Evolutionary conservation across 169 alveolate genomes (phyloP), one percentile per base, ranked within the genome.

Genomic region (Cryptosporidium meleagridis): DNA sequence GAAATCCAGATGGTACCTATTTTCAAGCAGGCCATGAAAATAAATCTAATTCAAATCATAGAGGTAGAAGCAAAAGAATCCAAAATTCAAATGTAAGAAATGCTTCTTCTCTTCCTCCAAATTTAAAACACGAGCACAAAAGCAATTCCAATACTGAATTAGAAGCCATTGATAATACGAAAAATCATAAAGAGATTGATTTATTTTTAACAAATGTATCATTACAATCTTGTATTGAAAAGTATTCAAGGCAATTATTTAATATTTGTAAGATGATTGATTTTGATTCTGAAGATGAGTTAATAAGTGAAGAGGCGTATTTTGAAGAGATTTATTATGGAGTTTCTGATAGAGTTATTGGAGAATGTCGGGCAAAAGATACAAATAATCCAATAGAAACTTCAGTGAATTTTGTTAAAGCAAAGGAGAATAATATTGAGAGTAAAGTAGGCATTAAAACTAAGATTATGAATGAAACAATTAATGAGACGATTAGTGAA

Each of bases 51-150:
- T 3, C 23, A 61, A 61, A 61, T 10, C 7, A 3, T 4, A 61
- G 35, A 61, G 41, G 41, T 29, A 61, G 55, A 14, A 48, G 55
- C 69, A 52, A 59, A 65, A 18, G 67, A 9, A 16, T 45, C 10
- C 3, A 5, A 6, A 33, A 39, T 35, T 52, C 67, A 51, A 21
- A 31, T 14, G 0, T 6, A 16, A 71, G 85, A 26, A 33, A 48
- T 12, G 44, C 71, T 12, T 69, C 26, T 33, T 73, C 86, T 73
- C 59, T 52, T 53, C 86, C 86, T 31, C 86, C 86, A 48, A 51
- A 44, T 44, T 26, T 45, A 12, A 39, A 51, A 10, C 29, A 51
- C 3, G 26, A 70, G 14, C 51, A 31, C 23, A 29, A 69, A 12
- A 16, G 8, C 23, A 41, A 14, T 33, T 39, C 33, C 33, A 51